Base-by-base conservation (phyloP, 768 basidiomycete species). In the Hortiboletus campestris region DNA sequence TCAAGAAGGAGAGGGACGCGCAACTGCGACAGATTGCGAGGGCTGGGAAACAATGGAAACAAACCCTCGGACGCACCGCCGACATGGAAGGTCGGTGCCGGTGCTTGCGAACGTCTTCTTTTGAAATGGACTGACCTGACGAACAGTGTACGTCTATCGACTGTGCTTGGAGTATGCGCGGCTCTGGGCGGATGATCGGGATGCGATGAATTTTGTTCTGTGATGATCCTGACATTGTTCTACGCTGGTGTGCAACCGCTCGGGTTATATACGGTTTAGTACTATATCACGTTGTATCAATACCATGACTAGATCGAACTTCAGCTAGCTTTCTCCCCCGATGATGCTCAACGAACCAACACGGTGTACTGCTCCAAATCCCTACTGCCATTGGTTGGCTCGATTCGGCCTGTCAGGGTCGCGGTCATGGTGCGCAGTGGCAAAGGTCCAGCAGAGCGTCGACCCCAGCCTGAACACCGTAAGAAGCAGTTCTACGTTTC, bases 21-120 rank as follows among this genome's bases (percentile, higher is more conserved):
- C 80, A 86, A 45, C 74, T 94, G 53, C 77, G 85, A 38, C 81
- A 90, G 62, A 96, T 98, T 38, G 95, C 96, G 0, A 76, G 86
- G 41, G 92, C 94, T 2, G 95, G 96, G n/a, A 86, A 94, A 66
- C 82, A 90, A 55, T 98, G 96, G 96, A 93, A 89, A 71, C 81
- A 83, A 63, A 89, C 84, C 1, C 80, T 92, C 19, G 91, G 91
- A 25, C 74, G 96, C 47, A 84, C 81, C 52, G 78, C 87, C 52
- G 96, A 98, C 74, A 94, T 97, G 90, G 92, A 98, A 82, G 88
- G 93, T 92, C 58, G 59, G 84, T 75, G 32, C 47, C 49, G 19
- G 41, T 9, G 17, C 35, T 34, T 25, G 22, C n/a, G 6, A 22
- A 17, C 19, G 16, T 10, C 7, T 29, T 22, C 13, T 35, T 46